Evolutionary conservation across 2,329 filamentous ascomycete species (phyloP).

Genomic region (Ophiobolus disseminans): DNA sequence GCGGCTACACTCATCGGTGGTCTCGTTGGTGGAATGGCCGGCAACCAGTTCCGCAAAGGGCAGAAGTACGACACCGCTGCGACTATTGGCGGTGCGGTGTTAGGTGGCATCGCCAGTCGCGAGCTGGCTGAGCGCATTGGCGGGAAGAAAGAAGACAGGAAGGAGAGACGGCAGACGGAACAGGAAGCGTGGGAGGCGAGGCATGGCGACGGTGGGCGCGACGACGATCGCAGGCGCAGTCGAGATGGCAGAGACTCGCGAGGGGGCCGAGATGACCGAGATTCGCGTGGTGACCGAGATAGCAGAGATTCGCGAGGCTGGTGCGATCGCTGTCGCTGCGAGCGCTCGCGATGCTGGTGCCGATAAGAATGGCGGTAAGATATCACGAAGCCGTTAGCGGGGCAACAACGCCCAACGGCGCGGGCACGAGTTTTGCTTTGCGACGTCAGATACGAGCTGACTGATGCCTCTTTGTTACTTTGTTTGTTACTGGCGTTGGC

Average conservation of each 20-base stretch:
- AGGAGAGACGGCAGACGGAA: conserved; percentile 4
- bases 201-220: conserved; percentile 21
- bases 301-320: conserved; percentile 6
- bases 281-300: too few species aligned
- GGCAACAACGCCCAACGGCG: too few species aligned
- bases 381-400: too few species aligned
- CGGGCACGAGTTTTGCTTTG: too few species aligned
- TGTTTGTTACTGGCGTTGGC: not conserved
- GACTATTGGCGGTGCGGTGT: conserved; percentile 44
- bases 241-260: not conserved
- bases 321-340: conserved; percentile 6
- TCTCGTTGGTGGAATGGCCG: conserved; percentile 43
- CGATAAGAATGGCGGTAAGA: not conserved
- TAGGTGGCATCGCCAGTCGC: conserved; percentile 43
- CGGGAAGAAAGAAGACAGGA: conserved; percentile 19
- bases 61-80: conserved; percentile 38
- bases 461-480: not conserved
- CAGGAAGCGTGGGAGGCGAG: conserved; percentile 15
- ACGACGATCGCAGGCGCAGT: conserved; percentile 14
- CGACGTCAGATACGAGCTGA: not conserved
- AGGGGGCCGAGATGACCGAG: too few species aligned
- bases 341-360: conserved; percentile 2
- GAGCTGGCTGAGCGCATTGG: conserved; percentile 31
- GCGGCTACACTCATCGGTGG: conserved; percentile 41
- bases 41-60: conserved; percentile 30